Percentiles rank a stretch among this genome's conserved stretches.
These are phyloP conservation scores for Haberlea rhodopensis DNA, from an alignment of 257 asterid genomes.

Conservation along the genomic window DNA sequence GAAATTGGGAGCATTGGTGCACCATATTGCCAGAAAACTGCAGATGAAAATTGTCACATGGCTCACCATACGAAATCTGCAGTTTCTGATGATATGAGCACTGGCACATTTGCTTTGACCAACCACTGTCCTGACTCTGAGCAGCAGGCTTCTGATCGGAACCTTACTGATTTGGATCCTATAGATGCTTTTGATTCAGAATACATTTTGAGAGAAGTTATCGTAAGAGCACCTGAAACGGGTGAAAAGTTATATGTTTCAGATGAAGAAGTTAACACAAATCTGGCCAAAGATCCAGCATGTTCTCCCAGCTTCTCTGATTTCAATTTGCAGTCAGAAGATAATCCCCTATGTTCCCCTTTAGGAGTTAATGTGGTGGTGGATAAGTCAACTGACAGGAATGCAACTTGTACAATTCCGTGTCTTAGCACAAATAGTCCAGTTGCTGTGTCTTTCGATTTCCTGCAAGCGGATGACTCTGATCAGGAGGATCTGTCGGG, in stretches of 20 bases:
- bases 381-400: slow-evolving; percentile 35
- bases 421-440: slow-evolving; percentile 28
- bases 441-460: slow-evolving; percentile 26
- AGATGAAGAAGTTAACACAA: slow-evolving; percentile 31
- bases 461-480: slow-evolving; percentile 30
- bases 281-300: slow-evolving; percentile 29
- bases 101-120: slow-evolving; percentile 25
- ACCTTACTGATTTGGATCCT: slow-evolving; percentile 34
- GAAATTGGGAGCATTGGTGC: slow-evolving; percentile 3
- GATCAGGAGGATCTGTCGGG: slow-evolving; percentile 23
- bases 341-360: slow-evolving; percentile 36
- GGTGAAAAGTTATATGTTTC: slow-evolving; percentile 26
- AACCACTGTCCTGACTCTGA: slow-evolving; percentile 32
- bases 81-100: slow-evolving; percentile 27
- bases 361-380: slow-evolving; percentile 32
- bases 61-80: slow-evolving; percentile 26
- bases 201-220: slow-evolving; percentile 24
- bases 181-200: slow-evolving; percentile 35
- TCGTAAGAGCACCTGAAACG: slow-evolving; percentile 21
- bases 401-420: slow-evolving; percentile 20
- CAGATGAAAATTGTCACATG: slow-evolving; percentile 25
- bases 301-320: slow-evolving; percentile 29
- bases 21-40: slow-evolving; percentile 28
- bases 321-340: slow-evolving; percentile 25
- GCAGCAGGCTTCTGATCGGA: slow-evolving; percentile 35